Conservation (phyloP, 768 basidiomycete species). For the Trametes villosa region DNA sequence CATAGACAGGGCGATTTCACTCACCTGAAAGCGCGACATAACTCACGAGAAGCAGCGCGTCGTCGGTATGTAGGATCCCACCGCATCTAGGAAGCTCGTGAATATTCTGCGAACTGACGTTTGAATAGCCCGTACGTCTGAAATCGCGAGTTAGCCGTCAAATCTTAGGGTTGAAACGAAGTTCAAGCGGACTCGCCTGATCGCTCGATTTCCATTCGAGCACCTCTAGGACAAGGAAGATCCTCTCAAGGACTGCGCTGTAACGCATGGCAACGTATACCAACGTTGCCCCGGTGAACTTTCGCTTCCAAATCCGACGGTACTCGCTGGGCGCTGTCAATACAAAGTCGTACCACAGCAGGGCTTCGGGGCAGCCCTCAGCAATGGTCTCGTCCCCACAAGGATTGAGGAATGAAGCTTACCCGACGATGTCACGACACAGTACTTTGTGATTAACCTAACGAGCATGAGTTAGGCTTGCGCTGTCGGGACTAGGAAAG, state of each 20-base stretch:
- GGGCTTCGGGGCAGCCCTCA: neutral
- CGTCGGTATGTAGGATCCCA: neutral
- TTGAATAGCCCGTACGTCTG: neutral
- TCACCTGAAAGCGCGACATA: neutral
- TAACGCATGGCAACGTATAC: conserved; percentile 4
- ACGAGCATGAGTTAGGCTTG: neutral
- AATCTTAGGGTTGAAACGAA: neutral
- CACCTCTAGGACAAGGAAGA: neutral
- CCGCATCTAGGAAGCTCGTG: neutral
- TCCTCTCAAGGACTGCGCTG: neutral
- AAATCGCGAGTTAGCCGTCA: neutral
- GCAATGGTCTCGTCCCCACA: neutral
- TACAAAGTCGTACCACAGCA: conserved; percentile 12
- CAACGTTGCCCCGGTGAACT: neutral
- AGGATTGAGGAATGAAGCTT: neutral
- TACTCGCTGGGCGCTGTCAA: conserved; percentile 3
- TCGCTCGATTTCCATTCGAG: neutral
- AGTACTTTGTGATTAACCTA: conserved; percentile 6
- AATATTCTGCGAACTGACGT: neutral
- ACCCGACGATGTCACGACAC: conserved; percentile 12
- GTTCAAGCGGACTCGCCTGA: neutral
- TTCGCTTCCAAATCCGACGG: conserved; percentile 4
- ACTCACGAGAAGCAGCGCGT: neutral
- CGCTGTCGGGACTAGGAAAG: neutral
- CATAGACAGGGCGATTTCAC: too few species aligned